Evolutionary conservation across 441 rosid species (phyloP).

Genomic region (Biscutella laevigata): DNA sequence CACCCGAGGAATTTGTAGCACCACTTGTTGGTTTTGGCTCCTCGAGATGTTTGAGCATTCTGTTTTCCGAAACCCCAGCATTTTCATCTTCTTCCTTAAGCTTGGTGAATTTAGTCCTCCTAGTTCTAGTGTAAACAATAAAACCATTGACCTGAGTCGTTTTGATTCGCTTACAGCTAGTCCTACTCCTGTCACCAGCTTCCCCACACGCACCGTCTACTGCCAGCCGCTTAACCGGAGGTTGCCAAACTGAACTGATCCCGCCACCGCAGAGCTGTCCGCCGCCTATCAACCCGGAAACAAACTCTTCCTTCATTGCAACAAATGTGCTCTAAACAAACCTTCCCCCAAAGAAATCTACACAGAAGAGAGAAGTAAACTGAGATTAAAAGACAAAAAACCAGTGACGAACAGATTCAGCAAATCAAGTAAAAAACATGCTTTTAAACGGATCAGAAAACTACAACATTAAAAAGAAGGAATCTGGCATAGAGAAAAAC

Average conservation of each 20-base stretch:
- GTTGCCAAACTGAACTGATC: constrained; percentile 22
- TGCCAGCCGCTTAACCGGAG: constrained; percentile 24
- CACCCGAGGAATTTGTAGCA: neutral
- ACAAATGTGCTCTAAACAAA: constrained; percentile 24
- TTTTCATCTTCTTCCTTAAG: constrained; percentile 18
- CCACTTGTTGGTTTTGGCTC: constrained; percentile 6
- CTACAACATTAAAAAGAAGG: neutral
- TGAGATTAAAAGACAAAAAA: neutral
- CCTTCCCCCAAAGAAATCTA: constrained; percentile 3
- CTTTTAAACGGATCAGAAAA: neutral
- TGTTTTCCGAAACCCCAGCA: constrained; percentile 12
- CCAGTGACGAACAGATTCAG: constrained; percentile 2
- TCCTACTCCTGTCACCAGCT: constrained; percentile 25
- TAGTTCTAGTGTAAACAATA: constrained; percentile 57
- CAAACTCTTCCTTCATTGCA: constrained; percentile 51
- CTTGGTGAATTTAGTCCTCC: constrained; percentile 29
- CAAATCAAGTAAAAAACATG: constrained; percentile 12
- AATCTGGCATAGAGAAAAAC: neutral
- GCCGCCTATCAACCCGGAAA: constrained; percentile 22
- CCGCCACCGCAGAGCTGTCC: constrained; percentile 23
- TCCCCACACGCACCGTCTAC: constrained; percentile 20
- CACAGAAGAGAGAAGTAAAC: neutral
- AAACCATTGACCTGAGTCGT: constrained; percentile 54
- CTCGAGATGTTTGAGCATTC: constrained; percentile 11
- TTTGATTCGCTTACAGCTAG: constrained; percentile 42